These are phyloP conservation scores for Dictyostelium purpureum DNA, from an alignment of 78 protist species.

Conservation along the genomic window DNA sequence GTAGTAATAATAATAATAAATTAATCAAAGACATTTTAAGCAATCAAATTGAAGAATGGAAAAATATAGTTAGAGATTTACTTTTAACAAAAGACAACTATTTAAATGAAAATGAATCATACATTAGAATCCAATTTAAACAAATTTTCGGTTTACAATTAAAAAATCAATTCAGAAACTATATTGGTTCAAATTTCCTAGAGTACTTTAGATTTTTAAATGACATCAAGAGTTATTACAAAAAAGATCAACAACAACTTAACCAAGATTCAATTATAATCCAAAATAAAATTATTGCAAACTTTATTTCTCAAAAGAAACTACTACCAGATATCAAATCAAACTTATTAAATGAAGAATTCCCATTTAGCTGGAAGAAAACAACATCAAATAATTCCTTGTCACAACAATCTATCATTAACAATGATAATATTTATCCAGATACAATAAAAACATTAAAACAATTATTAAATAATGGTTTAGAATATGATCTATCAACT, in stretches of 20 bases:
- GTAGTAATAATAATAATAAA: not conserved
- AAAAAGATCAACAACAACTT: not conserved
- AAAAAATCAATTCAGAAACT: not conserved
- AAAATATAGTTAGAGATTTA: not conserved
- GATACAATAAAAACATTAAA: conserved; percentile 15
- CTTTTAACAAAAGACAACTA: not conserved
- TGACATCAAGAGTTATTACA: not conserved
- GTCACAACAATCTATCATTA: not conserved
- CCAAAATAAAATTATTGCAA: conserved; percentile 1
- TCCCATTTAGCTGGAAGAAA: conserved; percentile 10
- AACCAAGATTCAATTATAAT: conserved; percentile 7
- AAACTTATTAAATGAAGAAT: not conserved
- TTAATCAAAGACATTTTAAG: not conserved
- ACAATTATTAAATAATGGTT: not conserved
- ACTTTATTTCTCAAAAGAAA: conserved; percentile 13
- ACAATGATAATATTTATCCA: not conserved
- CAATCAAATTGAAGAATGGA: not conserved
- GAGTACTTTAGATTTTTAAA: not conserved
- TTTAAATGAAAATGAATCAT: not conserved
- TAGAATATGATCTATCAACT: not conserved
- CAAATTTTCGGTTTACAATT: not conserved
- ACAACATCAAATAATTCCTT: not conserved
- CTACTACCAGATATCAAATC: conserved; percentile 1
- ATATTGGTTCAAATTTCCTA: conserved; percentile 6
- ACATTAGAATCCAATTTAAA: not conserved